Conservation (phyloP, 177 flowering plant genomes). For the Vitis hybrid region DNA sequence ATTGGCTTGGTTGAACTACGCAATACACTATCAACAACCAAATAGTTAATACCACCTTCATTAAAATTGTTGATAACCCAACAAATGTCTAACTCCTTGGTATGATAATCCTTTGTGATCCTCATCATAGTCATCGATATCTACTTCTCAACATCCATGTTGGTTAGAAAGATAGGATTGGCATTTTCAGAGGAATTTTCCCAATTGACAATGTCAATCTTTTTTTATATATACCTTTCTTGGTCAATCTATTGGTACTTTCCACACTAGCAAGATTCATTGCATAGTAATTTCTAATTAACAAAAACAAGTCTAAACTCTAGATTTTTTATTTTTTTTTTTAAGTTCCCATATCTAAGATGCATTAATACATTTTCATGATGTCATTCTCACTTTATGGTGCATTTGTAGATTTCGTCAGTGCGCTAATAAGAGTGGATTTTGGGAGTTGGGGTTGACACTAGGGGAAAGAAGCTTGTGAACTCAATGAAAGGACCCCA, state of each 20-base stretch:
- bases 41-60: constrained; percentile 20
- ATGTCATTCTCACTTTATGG: no score
- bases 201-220: constrained; percentile 3
- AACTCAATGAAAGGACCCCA: constrained; percentile 16
- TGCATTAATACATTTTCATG: no score
- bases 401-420: background rate
- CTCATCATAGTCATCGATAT: constrained; percentile 20
- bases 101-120: constrained; percentile 21
- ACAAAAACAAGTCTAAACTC: no score
- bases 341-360: no score
- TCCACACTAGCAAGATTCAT: background rate
- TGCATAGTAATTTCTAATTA: no score
- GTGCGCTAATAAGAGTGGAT: constrained; percentile 16
- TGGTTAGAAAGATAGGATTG: constrained; percentile 11
- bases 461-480: constrained; percentile 14
- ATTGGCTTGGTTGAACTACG: constrained; percentile 19
- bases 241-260: background rate
- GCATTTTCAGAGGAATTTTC: constrained; percentile 14
- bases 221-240: background rate
- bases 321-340: no score
- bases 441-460: constrained; percentile 10
- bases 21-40: constrained; percentile 24
- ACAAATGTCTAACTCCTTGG: constrained; percentile 22
- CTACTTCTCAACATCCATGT: constrained; percentile 19
- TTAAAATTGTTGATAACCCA: constrained; percentile 25